Base-by-base conservation (phyloP, 1,284 basidiomycete genomes). In the Bondarzewia mesenterica region DNA sequence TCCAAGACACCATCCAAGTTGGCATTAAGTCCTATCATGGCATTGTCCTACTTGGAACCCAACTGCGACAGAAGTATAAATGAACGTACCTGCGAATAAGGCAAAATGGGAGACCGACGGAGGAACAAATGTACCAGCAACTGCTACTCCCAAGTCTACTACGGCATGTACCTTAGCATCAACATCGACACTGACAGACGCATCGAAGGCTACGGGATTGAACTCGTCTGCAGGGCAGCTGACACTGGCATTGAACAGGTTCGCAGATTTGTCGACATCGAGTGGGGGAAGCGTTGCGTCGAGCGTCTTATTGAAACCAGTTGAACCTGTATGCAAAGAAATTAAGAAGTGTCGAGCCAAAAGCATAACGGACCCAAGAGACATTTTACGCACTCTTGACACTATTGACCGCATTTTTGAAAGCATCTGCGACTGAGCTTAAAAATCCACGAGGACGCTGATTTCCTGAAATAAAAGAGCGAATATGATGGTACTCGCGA, bases 71-170 rank as follows among this genome's bases (percentile, higher is more conserved):
- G 32, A n/a, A 8, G n/a, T 35, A 35, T 8, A 8, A 8, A 35
- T 35, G 32, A 35, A 43, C 50, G 52, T 44, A 59, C 64, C 54
- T 46, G 58, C 61, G 43, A 63, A 61, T 5, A 67, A 41, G 21
- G 54, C 64, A 47, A 72, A 65, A 5, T 66, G 56, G 4, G 49
- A 49, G 37, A 73, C 23, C 7, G 59, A 51, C 15, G 73, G 72
- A 1, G 74, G 74, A 4, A 75, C 44, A 21, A 77, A 49, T 1
- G 64, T 69, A 3, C 75, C 75, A 4, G 59, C 61, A 0, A 67
- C 70, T 3, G 63, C 66, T 20, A 74, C 58, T 10, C 75, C 74
- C 38, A 75, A 59, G 21, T 60, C 59, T 14, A 70, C 60, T 2
- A 58, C 53, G 0, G 66, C 68, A 44, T 62, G 46, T 4, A 59